phyloP scores from a whole-genome alignment of 805 yeast genomes.

The Kurtzmaniella fragi region DNA sequence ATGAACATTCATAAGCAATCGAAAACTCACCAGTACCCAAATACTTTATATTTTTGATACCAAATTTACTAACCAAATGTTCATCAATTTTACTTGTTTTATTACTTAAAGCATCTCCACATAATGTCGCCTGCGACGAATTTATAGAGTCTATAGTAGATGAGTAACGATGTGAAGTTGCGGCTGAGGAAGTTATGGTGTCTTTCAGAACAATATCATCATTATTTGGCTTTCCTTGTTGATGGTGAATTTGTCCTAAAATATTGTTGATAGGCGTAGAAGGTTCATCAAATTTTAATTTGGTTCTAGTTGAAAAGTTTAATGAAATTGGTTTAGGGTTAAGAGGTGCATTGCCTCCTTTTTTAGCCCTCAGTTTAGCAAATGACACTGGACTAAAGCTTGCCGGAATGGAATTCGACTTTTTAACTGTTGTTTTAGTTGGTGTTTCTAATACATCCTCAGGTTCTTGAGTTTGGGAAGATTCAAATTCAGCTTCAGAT shows the following conservation, averaged over 20 bases:
- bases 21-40: slow-evolving; percentile 90
- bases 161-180: slow-evolving; percentile 2
- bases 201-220: too few species aligned
- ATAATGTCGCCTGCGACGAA: slow-evolving; percentile 17
- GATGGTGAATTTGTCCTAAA: neutral
- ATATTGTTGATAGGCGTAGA: slow-evolving; percentile 12
- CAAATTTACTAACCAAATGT: slow-evolving; percentile 46
- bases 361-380: slow-evolving; percentile 3
- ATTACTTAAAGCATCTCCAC: slow-evolving; percentile 3
- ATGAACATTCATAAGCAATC: slow-evolving; percentile 75
- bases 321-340: slow-evolving; percentile 1
- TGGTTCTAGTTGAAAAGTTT: slow-evolving; percentile 1
- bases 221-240: neutral
- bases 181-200: neutral
- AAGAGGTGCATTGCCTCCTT: neutral
- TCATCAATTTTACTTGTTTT: slow-evolving; percentile 27
- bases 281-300: slow-evolving; percentile 9
- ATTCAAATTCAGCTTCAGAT: slow-evolving; percentile 2
- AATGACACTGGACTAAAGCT: slow-evolving; percentile 20
- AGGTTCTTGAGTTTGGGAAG: neutral
- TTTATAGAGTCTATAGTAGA: slow-evolving; percentile 11
- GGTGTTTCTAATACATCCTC: slow-evolving; percentile 28
- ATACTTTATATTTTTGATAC: slow-evolving; percentile 52
- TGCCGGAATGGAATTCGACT: slow-evolving; percentile 23
- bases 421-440: slow-evolving; percentile 25